Evolutionary conservation across 257 asterid genomes (phyloP), one percentile per base, ranked within the genome.

Genomic region (Verbena officinalis): DNA sequence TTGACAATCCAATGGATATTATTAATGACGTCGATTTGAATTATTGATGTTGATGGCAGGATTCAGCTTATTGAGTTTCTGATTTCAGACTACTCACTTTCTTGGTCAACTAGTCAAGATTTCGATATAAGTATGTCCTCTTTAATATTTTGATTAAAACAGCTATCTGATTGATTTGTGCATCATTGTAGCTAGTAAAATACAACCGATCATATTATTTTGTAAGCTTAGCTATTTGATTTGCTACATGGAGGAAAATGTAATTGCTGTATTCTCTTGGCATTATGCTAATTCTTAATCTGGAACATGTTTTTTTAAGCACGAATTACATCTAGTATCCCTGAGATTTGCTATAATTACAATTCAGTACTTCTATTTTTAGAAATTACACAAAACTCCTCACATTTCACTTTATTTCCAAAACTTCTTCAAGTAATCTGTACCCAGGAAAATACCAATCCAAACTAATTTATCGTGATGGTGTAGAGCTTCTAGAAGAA

Each of bases 41-140:
- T 48, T 59, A 13, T 61, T 55, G 16, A 34, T 59, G 68, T 68
- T 68, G 59, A 76, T 78, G 73, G 79, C 96, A 94, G 99, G 99
- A 88, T 88, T 72, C 97, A 90, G 88, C 90, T 94, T 56, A 75
- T 88, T 30, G 96, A 90, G 86, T 88, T 88, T 69, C 78, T 94
- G 80, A 81, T 94, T 72, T 81, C 95, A 13, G 97, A 94, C 76
- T 59, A 77, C 83, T 78, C 86, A 38, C 66, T 79, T 15, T 68
- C 86, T 38, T 94, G 99, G 99, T 76, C 95, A 75, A 74, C 69
- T 52, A 46, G 69, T 59, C 78, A 76, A 76, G 91, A 75, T 65
- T 77, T 90, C 6, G 93, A 86, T 68, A 43, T 65, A 66, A 81
- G 99, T 94, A 75, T 14, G 88, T 43, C 22, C 16, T 61, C 36